Evolutionary conservation across 2,329 filamentous ascomycete species (phyloP), one percentile per base, ranked within the genome.

Genomic region (Exophiala calicioides): DNA sequence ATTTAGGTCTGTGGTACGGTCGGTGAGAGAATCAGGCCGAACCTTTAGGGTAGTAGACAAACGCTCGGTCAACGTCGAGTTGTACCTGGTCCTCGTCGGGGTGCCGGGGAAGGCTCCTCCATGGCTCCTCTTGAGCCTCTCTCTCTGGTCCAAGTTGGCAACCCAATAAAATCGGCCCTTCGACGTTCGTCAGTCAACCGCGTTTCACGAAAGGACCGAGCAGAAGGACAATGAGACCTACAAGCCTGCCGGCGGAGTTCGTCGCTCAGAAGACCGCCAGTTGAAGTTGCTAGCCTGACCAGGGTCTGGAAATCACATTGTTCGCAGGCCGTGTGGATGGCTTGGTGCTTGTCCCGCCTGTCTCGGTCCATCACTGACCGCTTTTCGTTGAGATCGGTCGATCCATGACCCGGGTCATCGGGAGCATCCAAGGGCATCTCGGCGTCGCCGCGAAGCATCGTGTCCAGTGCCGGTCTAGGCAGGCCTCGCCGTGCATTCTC

Each of bases 41-140:
- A 93, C 90, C 80, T 53, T 80, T 78, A 9, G 93, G 93, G 66
- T 98, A 98, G 71, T 96, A 94, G 51, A 97, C 86, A 68, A 98
- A 98, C n/a, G 93, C 90, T 45, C 93, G 81, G 68, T 96, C 82
- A 45, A 98, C 93, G 65, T 98, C 93, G 36, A 97, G 78, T 62
- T 84, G 79, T 29, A 98, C 90, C 69, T 98, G 93, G 38, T 86
- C 83, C 67, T 98, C 93, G 61, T 98, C 93, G 24, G 72, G 73
- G 68, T 98, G 93, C n/a, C 69, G 76, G 21, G 85, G 80, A 30
- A 95, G 71, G n/a, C 74, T 62, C 53, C 72, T 70, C 85, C 85
- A 88, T 55, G 16, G 41, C 47, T 19, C 40, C 44, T 34, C 43
- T 27, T 38, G 39, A 26, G 21, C 49, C 46, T 13, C 27, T 23